These are phyloP conservation scores for Cadophora sp. DNA, from an alignment of 2,329 filamentous ascomycete genomes.

Conservation along the genomic window DNA sequence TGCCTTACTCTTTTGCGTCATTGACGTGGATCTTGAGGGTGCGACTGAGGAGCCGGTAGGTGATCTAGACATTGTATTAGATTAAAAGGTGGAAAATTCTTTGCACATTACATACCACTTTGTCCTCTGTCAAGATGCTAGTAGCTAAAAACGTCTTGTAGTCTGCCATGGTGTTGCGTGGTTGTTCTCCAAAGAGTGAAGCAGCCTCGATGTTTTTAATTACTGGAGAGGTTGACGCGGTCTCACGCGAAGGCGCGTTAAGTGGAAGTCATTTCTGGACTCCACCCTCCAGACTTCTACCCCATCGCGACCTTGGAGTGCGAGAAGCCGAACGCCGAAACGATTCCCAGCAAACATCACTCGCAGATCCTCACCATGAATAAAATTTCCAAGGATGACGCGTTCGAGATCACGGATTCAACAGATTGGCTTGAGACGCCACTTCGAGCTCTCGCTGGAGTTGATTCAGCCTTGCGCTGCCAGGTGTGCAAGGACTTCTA, in stretches of 20 bases:
- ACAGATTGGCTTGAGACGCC: slow-evolving; percentile 83
- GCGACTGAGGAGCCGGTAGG: slow-evolving; percentile 84
- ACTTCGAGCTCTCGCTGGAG: slow-evolving; percentile 67
- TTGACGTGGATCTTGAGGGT: slow-evolving; percentile 85
- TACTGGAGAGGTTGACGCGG: slow-evolving; percentile 28
- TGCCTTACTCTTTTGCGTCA: slow-evolving; percentile 79
- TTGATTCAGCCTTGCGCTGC: slow-evolving; percentile 89
- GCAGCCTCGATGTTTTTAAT: slow-evolving; percentile 20
- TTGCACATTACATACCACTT: slow-evolving; percentile 37
- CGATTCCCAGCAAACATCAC: not conserved
- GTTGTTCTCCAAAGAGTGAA: slow-evolving; percentile 1
- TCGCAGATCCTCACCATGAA: slow-evolving; percentile 23
- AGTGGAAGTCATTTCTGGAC: not conserved
- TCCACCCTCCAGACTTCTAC: slow-evolving; percentile 20
- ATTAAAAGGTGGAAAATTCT: slow-evolving; percentile 20
- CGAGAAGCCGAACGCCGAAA: slow-evolving; percentile 20
- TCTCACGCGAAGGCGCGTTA: slow-evolving; percentile 36
- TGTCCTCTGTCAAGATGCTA: slow-evolving; percentile 44
- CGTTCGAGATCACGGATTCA: slow-evolving; percentile 68
- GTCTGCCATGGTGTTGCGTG: slow-evolving; percentile 40
- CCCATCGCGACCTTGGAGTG: slow-evolving; percentile 14
- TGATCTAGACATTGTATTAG: slow-evolving; percentile 63
- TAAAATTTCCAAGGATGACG: slow-evolving; percentile 29
- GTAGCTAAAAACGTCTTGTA: slow-evolving; percentile 45
- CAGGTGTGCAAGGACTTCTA: slow-evolving; percentile 99